These are phyloP conservation scores for Gymnopilus dilepis DNA, from an alignment of 768 basidiomycete genomes.

Conservation along the genomic window DNA sequence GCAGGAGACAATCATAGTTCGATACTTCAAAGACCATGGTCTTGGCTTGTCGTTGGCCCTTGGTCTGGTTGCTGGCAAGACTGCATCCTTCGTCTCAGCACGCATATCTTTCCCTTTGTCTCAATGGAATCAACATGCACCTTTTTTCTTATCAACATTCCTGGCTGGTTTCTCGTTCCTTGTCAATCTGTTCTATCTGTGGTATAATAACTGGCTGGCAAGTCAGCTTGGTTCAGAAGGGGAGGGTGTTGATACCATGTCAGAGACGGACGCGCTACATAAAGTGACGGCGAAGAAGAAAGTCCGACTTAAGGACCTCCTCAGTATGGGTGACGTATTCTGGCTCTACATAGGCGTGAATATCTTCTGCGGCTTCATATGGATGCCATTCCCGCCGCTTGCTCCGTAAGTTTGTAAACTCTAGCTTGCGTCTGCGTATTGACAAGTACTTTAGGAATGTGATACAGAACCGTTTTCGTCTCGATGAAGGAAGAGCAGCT, in stretches of 20 bases:
- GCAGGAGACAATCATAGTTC: constrained; percentile 19
- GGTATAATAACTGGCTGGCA: constrained; percentile 19
- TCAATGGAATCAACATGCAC: constrained; percentile 18
- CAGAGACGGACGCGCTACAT: constrained; percentile 11
- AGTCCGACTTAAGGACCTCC: constrained; percentile 10
- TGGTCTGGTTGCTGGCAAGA: constrained; percentile 18
- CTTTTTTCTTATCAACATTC: constrained; percentile 15
- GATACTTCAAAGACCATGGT: constrained; percentile 20
- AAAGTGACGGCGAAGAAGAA: constrained; percentile 14
- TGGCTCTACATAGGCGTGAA: constrained; percentile 21
- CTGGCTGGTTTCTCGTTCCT: constrained; percentile 18
- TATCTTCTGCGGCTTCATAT: constrained; percentile 19
- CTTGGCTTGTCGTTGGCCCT: constrained; percentile 18
- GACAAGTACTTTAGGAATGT: constrained; percentile 6
- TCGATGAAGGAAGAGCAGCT: constrained; percentile 16
- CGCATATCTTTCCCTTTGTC: constrained; percentile 18
- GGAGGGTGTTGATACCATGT: constrained; percentile 1
- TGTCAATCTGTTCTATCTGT: constrained; percentile 17
- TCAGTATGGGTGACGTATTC: constrained; percentile 18
- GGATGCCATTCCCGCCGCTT: constrained; percentile 18
- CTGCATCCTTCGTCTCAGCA: constrained; percentile 14
- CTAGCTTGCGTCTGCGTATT: neutral
- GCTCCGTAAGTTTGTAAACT: constrained; percentile 15
- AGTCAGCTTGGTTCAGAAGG: constrained; percentile 7
- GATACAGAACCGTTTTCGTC: constrained; percentile 12